Evolutionary conservation across 179 eudicot genomes (phyloP), one percentile per base, ranked within the genome.

Genomic region (Patellifolia procumbens): DNA sequence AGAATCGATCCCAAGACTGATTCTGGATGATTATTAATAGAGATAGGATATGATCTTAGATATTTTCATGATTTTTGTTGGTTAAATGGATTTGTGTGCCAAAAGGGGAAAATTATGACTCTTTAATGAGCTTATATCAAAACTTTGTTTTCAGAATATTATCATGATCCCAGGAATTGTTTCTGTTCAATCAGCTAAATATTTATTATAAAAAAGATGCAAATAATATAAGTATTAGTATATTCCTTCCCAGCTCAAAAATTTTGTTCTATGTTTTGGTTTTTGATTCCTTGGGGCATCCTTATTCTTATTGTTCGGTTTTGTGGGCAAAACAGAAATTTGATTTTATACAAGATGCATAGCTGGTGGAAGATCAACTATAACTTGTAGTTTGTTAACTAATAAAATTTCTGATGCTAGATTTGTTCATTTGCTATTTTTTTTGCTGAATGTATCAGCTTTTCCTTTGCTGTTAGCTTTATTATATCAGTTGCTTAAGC

Each of bases 21-120:
- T 59, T 19, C 43, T 46, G 15, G 51, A 39, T 80, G 61, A 51
- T 74, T 37, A 24, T 26, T 61, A 22, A 29, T 42, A 46, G 19
- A 34, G 69, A 59, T 32, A 4, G 46, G 34, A 74, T 74, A 49
- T 68, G 70, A 74, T 80, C 59, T 48, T 9, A 35, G 52, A 46
- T 43, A 26, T 55, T 78, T 42, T 51, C 51, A 22, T 65, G 52
- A 59, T 67, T 62, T 46, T 22, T 48, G 42, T 43, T 37, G 46
- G 16, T 46, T 45, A 9, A 53, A 42, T 66, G 52, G 58, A 17
- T 29, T 45, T 17, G 56, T 48, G 37, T 69, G 73, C 55, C 5
- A 42, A 67, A 67, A 46, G 28, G 4, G 5, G 28, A 7, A n/a
- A 10, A 45, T 61, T 37, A 28, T 37, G 39, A 61, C 7, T 39